Evolutionary conservation across 2,329 filamentous ascomycete genomes (phyloP).

Genomic region (Talaromyces sp.): DNA sequence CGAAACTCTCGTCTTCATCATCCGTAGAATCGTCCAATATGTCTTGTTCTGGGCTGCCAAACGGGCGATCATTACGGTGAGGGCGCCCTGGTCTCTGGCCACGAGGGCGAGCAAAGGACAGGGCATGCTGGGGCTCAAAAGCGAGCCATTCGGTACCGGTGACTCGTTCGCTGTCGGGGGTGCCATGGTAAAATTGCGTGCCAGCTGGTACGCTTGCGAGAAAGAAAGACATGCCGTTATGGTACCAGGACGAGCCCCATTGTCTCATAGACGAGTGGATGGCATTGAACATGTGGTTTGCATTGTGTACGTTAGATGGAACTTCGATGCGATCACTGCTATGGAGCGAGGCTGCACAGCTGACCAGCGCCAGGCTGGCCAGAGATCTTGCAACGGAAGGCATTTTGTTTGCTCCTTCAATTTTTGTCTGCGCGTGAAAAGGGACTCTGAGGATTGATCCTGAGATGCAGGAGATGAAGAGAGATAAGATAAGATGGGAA

Average conservation of each 20-base stretch:
- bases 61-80: neutral
- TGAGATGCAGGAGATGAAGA: neutral
- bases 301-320: conserved; percentile 44
- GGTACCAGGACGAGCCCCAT: conserved; percentile 66
- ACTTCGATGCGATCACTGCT: neutral
- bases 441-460: neutral
- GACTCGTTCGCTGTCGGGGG: conserved; percentile 40
- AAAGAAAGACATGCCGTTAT: conserved; percentile 71
- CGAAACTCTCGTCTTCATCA: conserved; percentile 22
- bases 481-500: neutral
- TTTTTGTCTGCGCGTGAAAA: neutral
- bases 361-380: neutral
- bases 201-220: conserved; percentile 59
- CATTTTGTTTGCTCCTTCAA: neutral
- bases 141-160: conserved; percentile 63
- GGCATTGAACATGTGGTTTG: conserved; percentile 65
- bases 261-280: conserved; percentile 67
- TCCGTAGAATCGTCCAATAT: neutral
- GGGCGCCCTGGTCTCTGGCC: neutral
- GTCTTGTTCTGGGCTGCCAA: neutral
- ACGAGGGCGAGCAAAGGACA: conserved; percentile 51
- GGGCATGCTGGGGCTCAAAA: conserved; percentile 69
- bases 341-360: neutral
- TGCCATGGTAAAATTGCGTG: conserved; percentile 64
- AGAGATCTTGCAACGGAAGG: neutral